phyloP scores from a whole-genome alignment of 1,284 basidiomycete species.

The Neotropicomus parvogracilis region DNA sequence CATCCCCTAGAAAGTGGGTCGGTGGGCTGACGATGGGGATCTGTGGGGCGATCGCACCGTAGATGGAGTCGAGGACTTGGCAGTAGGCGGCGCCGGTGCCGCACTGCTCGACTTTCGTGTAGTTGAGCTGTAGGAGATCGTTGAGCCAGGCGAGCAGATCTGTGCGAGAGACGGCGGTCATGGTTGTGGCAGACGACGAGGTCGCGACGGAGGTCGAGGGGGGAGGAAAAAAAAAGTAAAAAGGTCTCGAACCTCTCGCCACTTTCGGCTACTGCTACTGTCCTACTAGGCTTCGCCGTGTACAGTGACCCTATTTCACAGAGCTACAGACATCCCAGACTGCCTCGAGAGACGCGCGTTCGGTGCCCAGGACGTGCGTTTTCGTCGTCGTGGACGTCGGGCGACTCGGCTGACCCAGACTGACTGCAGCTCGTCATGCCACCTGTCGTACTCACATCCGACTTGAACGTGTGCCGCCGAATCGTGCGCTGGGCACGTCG shows the following conservation, averaged over 20 bases:
- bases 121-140: constrained; percentile 85
- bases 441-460: constrained; percentile 18
- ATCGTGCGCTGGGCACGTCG: constrained; percentile 31
- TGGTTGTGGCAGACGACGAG: constrained; percentile 13
- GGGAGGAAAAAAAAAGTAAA: no score
- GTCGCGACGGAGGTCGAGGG: background rate
- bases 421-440: constrained; percentile 17
- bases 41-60: constrained; percentile 48
- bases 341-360: background rate
- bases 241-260: no score
- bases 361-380: background rate
- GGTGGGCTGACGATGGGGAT: constrained; percentile 18
- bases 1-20: constrained; percentile 51
- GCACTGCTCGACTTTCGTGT: constrained; percentile 94
- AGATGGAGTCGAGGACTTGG: constrained; percentile 92
- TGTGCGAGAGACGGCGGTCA: constrained; percentile 57
- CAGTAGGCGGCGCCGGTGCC: constrained; percentile 89
- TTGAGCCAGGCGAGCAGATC: constrained; percentile 95
- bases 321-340: no score
- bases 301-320: no score
- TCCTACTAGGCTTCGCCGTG: no score
- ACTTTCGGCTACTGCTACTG: no score
- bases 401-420: background rate
- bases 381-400: background rate
- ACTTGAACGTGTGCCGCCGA: constrained; percentile 21